Evolutionary conservation across 2,329 filamentous ascomycete species (phyloP).

Genomic region (Chrysosporium queenslandicum): DNA sequence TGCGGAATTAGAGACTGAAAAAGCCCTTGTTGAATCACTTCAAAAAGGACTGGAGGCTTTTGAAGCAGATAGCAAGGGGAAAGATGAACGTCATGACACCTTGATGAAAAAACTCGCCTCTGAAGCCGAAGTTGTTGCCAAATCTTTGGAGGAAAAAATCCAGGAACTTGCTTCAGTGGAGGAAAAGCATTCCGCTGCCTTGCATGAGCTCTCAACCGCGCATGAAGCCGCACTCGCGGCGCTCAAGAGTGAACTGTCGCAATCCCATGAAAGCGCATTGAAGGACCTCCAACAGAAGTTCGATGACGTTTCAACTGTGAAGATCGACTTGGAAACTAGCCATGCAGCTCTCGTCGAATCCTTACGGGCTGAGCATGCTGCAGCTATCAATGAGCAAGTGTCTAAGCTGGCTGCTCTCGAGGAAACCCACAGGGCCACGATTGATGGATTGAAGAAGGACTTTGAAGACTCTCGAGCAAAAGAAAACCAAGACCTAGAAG

Average conservation of each 20-base stretch:
- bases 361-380: conserved; percentile 16
- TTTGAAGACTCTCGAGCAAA: conserved; percentile 28
- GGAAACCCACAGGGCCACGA: conserved; percentile 20
- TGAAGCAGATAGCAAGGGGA: conserved; percentile 31
- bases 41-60: conserved; percentile 30
- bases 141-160: conserved; percentile 29
- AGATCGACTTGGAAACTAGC: conserved; percentile 10
- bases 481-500: conserved; percentile 32
- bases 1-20: conserved; percentile 18
- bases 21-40: conserved; percentile 28
- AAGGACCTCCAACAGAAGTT: conserved; percentile 17
- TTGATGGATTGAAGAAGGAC: conserved; percentile 29
- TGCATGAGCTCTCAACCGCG: conserved; percentile 28
- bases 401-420: conserved; percentile 25
- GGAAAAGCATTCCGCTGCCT: conserved; percentile 27
- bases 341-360: conserved; percentile 15
- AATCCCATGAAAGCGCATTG: conserved; percentile 15
- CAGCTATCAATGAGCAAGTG: conserved; percentile 23
- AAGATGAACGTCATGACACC: conserved; percentile 28
- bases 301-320: conserved; percentile 14
- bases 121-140: conserved; percentile 27
- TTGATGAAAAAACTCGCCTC: conserved; percentile 28
- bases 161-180: conserved; percentile 23
- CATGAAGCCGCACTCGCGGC: conserved; percentile 30
- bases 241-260: conserved; percentile 21